Evolutionary conservation across 139 green algal species (phyloP).

Genomic region (Yamagishiella unicocca): DNA sequence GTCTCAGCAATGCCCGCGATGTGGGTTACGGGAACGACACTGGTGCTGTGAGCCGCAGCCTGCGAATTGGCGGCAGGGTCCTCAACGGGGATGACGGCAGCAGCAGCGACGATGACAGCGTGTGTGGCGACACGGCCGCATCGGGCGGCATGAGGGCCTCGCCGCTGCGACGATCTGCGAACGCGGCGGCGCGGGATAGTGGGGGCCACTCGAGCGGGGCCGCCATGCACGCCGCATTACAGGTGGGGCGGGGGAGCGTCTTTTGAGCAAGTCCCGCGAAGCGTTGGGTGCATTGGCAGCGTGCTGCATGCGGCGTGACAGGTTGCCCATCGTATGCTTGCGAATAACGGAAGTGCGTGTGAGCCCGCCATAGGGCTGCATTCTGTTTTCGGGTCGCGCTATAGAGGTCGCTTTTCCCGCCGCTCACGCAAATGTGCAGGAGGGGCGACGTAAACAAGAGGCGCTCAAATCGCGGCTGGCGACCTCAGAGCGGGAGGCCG

Average conservation of each 20-base stretch:
- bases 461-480: not conserved
- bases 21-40: not conserved
- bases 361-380: no score
- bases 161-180: not conserved
- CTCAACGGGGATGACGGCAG: not conserved
- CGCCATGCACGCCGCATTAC: not conserved
- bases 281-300: no score
- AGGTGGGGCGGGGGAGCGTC: not conserved
- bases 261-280: not conserved
- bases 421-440: no score
- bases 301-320: no score
- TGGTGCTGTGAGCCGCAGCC: not conserved
- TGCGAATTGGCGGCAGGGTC: not conserved
- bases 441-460: slow-evolving; percentile 10
- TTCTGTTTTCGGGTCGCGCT: no score
- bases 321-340: no score
- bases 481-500: not conserved
- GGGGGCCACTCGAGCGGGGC: not conserved
- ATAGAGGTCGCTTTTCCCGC: no score
- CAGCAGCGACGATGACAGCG: not conserved
- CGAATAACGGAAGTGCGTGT: no score
- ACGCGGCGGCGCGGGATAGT: not conserved
- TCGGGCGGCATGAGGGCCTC: not conserved
- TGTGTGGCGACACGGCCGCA: not conserved
- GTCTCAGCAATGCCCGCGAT: not conserved